A percentile compares a stretch with the other conserved stretches of the same genome.
phyloP scores from a whole-genome alignment of 352 stramenopile species.

The Phytophthora pseudosyringae region DNA sequence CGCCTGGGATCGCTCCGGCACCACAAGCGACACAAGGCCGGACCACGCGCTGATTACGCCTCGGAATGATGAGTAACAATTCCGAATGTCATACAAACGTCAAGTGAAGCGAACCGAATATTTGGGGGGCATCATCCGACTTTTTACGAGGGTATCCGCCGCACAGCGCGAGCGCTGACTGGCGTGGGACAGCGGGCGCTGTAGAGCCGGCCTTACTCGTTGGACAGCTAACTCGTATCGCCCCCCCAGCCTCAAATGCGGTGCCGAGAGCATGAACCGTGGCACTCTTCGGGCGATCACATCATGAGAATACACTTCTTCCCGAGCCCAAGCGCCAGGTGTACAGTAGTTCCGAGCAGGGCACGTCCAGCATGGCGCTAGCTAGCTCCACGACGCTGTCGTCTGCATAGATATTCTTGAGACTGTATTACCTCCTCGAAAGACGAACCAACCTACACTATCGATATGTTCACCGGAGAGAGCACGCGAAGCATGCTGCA shows the following conservation, averaged over 20 bases:
- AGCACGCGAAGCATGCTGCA: background rate
- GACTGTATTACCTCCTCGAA: conserved; percentile 33
- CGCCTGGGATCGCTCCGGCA: conserved; percentile 29
- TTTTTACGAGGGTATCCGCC: conserved; percentile 31
- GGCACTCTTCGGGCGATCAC: conserved; percentile 14
- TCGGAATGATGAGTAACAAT: conserved; percentile 26
- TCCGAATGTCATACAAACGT: conserved; percentile 25
- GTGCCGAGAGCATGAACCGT: conserved; percentile 6
- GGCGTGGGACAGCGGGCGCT: conserved; percentile 24
- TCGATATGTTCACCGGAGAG: conserved; percentile 27
- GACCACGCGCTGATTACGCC: conserved; percentile 23
- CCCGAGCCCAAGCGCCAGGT: background rate
- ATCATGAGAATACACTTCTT: conserved; percentile 18
- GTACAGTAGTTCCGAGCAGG: background rate
- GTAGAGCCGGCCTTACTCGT: conserved; percentile 20
- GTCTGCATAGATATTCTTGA: conserved; percentile 37
- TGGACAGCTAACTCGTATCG: conserved; percentile 28
- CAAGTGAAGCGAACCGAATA: conserved; percentile 19
- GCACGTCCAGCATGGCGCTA: conserved; percentile 1
- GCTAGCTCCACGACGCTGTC: background rate
- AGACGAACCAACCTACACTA: conserved; percentile 32
- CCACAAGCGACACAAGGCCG: conserved; percentile 20
- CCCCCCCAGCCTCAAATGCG: conserved; percentile 24
- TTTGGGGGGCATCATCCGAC: background rate
- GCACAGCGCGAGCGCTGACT: conserved; percentile 24